phyloP scores from a whole-genome alignment of 345 rosid species.

The Melastoma malabathricum region DNA sequence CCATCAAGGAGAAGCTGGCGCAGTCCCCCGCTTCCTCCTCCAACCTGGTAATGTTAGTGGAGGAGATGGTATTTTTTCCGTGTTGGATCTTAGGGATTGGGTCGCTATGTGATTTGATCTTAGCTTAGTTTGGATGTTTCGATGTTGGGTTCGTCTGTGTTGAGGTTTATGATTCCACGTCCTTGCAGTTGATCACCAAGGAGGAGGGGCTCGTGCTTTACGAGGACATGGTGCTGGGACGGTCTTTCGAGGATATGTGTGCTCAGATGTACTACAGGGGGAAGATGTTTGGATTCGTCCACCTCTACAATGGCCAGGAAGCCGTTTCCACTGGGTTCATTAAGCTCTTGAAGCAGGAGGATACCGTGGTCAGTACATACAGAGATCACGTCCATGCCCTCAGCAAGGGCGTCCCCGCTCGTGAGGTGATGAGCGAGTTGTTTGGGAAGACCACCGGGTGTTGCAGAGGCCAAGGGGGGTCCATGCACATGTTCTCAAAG shows the following conservation, averaged over 20 bases:
- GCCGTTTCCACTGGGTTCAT: constrained; percentile 51
- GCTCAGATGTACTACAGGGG: constrained; percentile 57
- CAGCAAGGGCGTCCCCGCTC: constrained; percentile 45
- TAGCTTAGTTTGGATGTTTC: no score
- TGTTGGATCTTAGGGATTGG: no score
- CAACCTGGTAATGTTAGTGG: no score
- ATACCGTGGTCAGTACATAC: constrained; percentile 33
- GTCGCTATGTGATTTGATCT: no score
- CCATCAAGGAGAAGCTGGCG: constrained; percentile 8
- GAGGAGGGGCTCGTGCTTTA: constrained; percentile 40
- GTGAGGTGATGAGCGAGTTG: constrained; percentile 56
- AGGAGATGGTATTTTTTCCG: no score
- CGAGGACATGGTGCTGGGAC: constrained; percentile 45
- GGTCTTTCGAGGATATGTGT: constrained; percentile 56
- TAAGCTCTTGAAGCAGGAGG: constrained; percentile 30
- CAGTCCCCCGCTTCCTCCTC: background rate
- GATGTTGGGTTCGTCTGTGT: no score
- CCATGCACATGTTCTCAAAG: constrained; percentile 55
- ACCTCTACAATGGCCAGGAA: constrained; percentile 52
- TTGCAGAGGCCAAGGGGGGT: constrained; percentile 53
- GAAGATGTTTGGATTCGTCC: constrained; percentile 55
- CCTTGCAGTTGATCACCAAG: constrained; percentile 38
- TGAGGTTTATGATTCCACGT: no score
- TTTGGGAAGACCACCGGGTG: constrained; percentile 50
- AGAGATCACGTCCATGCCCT: constrained; percentile 47